These are phyloP conservation scores for Botrytis cinerea DNA, from an alignment of 2,329 filamentous ascomycete genomes.

Conservation along the genomic window DNA sequence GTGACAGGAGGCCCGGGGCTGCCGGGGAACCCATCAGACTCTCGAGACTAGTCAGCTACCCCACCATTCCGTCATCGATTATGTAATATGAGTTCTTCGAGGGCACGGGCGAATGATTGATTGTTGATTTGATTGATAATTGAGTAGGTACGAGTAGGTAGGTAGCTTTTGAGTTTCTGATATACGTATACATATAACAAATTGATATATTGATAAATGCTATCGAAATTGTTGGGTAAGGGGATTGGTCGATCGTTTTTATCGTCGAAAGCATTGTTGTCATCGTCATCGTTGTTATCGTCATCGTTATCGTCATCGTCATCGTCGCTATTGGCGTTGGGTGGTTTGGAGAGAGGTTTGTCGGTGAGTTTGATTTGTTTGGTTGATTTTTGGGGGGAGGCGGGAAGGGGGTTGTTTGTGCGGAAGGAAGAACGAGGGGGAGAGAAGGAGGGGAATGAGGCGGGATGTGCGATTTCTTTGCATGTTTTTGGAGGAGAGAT, in stretches of 20 bases:
- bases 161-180: not conserved
- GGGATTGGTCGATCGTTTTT: not conserved
- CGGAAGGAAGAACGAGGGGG: no score
- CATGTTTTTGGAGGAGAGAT: no score
- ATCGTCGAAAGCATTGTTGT: no score
- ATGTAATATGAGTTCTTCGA: not conserved
- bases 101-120: not conserved
- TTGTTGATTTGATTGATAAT: not conserved
- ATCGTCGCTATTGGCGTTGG: not conserved
- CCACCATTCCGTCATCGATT: slow-evolving; percentile 16
- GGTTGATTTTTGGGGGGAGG: not conserved
- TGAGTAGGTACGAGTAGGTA: not conserved
- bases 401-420: not conserved
- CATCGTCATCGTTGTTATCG: no score
- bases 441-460: no score
- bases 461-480: not conserved
- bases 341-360: not conserved
- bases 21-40: no score
- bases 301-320: no score
- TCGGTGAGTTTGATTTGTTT: not conserved
- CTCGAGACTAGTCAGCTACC: not conserved
- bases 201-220: no score
- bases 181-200: no score
- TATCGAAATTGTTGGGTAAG: not conserved
- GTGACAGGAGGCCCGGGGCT: no score